Evolutionary conservation across 306 rosid genomes (phyloP), one percentile per base, ranked within the genome.

Genomic region (Begonia peltatifolia): DNA sequence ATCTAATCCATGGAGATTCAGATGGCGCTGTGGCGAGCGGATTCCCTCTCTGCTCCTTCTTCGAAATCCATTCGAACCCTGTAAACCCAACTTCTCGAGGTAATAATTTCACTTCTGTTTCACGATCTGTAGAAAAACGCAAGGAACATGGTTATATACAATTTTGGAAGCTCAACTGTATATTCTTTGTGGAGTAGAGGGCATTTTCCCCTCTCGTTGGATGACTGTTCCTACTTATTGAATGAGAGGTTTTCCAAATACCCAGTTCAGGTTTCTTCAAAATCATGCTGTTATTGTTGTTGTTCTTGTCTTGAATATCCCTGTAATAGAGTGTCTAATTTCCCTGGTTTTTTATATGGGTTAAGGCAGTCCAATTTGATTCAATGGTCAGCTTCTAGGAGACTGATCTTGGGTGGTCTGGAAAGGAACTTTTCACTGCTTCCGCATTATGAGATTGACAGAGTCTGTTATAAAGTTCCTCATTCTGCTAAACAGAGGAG

Each of bases 361-460:
- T 66, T 80, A 70, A 83, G 88, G 78, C 99, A 92, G 56, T 86
- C 86, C 47, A 41, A 82, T 42, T 55, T 90, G 66, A 84, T 90
- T 71, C 95, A 75, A 41, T 64, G 80, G 75, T 68, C 93, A 20
- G 74, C 76, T 57, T 75, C 74, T 66, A 83, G 87, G 71, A 83
- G 84, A 76, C 59, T 92, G 73, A 59, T 75, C 59, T 71, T 83
- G 70, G 71, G 77, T 35, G 60, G 71, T 16, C 56, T 74, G 35
- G 76, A 80, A 50, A 62, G 65, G 54, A 76, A 49, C 62, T 44
- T 53, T 72, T 50, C 69, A 22, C 60, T 72, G 67, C 50, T 68
- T 61, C 82, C 81, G 25, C 63, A 56, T 38, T 75, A 60, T 61
- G 72, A 68, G 56, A 43, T 61, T 18, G 75, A 56, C 11, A 47